A percentile compares a stretch with the other conserved stretches of the same genome.
Evolutionary conservation across 192 early-diverging fungal genomes (phyloP).

Genomic region (Coemansia javaensis): DNA sequence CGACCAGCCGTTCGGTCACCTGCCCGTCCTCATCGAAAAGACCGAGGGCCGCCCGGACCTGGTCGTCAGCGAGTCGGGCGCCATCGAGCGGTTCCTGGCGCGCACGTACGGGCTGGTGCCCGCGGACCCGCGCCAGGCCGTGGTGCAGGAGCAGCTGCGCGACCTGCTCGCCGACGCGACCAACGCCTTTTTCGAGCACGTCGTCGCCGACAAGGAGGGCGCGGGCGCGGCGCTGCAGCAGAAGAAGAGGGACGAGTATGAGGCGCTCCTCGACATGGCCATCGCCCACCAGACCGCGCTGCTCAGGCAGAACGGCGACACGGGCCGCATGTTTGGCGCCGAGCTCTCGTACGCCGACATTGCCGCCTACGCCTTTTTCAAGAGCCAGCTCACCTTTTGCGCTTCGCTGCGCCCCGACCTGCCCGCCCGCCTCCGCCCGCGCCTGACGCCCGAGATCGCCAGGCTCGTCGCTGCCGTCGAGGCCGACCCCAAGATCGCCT

Average conservation of each 20-base stretch:
- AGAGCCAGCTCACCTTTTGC: background rate
- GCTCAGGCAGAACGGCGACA: slow-evolving; percentile 50
- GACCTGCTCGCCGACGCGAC: no score
- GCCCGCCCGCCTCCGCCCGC: background rate
- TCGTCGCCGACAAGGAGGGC: no score
- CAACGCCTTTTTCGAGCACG: no score
- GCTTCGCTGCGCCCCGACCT: background rate
- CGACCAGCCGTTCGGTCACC: slow-evolving; percentile 48
- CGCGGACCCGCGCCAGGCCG: no score
- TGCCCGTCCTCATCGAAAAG: slow-evolving; percentile 53
- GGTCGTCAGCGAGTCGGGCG: slow-evolving; percentile 36
- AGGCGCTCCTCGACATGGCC: slow-evolving; percentile 11
- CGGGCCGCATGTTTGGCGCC: slow-evolving; percentile 51
- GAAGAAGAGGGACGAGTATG: slow-evolving; percentile 2
- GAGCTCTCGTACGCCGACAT: slow-evolving; percentile 47
- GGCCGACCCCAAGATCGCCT: no score
- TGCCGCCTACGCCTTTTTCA: slow-evolving; percentile 18
- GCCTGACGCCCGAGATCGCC: slow-evolving; percentile 19
- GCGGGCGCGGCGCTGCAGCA: no score
- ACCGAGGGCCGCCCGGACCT: slow-evolving; percentile 30
- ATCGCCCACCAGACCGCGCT: slow-evolving; percentile 31
- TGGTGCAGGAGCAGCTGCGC: no score
- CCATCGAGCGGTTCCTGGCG: slow-evolving; percentile 54
- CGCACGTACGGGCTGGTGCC: no score
- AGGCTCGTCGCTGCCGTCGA: slow-evolving; percentile 29